phyloP scores from a whole-genome alignment of 331 rosid species.

The Phaseolus coccineus region DNA sequence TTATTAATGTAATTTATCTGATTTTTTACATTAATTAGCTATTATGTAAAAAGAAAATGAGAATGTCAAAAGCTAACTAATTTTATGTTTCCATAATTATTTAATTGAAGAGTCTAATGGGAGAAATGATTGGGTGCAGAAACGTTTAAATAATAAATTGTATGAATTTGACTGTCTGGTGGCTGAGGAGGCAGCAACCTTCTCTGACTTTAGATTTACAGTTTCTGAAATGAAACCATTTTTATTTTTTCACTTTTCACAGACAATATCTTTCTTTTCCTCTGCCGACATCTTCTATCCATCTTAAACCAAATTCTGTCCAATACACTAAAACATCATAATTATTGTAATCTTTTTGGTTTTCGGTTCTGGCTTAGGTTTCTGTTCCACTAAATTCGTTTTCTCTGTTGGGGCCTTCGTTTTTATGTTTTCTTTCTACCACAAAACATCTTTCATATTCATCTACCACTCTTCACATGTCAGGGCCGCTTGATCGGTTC shows the following conservation, averaged over 20 bases:
- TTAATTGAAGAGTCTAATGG: neutral
- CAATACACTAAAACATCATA: neutral
- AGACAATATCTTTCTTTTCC: neutral
- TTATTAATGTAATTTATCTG: neutral
- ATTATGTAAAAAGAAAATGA: too few species aligned
- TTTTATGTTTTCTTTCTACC: constrained; percentile 36
- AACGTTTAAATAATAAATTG: neutral
- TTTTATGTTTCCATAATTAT: too few species aligned
- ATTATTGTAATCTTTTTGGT: neutral
- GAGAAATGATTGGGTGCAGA: neutral
- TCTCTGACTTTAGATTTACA: constrained; percentile 35
- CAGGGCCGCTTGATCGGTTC: constrained; percentile 86
- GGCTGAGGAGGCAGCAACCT: constrained; percentile 15
- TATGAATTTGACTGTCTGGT: neutral
- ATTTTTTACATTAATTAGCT: neutral
- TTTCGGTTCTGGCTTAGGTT: constrained; percentile 6
- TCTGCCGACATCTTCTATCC: constrained; percentile 46
- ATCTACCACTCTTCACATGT: constrained; percentile 55
- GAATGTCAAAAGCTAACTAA: too few species aligned
- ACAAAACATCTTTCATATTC: neutral
- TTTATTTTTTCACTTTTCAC: neutral
- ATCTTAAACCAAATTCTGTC: neutral
- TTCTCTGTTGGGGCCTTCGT: neutral
- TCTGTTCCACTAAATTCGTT: constrained; percentile 7
- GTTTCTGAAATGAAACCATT: neutral